Conservation (phyloP, 2,329 filamentous ascomycete species). For the Fusarium sp. region DNA sequence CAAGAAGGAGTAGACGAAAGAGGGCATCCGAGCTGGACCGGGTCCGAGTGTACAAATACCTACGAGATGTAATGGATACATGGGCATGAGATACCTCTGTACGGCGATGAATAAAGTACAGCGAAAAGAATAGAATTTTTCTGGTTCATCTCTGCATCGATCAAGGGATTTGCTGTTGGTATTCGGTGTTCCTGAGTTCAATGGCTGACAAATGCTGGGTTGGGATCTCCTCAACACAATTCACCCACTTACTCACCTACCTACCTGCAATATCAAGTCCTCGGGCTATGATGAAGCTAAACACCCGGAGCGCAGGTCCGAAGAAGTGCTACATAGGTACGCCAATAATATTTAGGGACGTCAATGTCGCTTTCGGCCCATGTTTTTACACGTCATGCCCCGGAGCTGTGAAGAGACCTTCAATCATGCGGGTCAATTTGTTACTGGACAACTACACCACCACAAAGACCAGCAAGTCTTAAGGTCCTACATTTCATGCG, state of each 20-base stretch:
- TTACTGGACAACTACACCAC: too few species aligned
- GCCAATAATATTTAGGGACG: too few species aligned
- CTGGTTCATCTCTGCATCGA: neutral
- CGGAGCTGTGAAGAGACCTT: too few species aligned
- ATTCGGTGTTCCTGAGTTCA: neutral
- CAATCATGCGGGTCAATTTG: too few species aligned
- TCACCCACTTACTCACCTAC: too few species aligned
- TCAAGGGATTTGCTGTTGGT: neutral
- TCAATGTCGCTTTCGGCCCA: too few species aligned
- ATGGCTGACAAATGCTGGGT: neutral
- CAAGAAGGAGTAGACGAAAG: conserved; percentile 47
- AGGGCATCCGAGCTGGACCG: neutral
- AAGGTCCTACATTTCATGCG: neutral
- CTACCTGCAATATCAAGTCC: neutral
- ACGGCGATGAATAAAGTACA: conserved; percentile 40
- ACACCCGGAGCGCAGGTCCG: fast-evolving
- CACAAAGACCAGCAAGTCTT: neutral
- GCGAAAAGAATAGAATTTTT: conserved; percentile 37
- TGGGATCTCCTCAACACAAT: too few species aligned
- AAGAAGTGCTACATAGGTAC: too few species aligned
- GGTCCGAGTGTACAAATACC: conserved; percentile 42
- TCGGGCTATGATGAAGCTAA: neutral
- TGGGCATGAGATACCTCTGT: conserved; percentile 42
- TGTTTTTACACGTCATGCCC: too few species aligned
- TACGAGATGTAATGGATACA: conserved; percentile 40